Evolutionary conservation across 768 basidiomycete genomes (phyloP), one percentile per base, ranked within the genome.

Genomic region (Floccularia luteovirens): DNA sequence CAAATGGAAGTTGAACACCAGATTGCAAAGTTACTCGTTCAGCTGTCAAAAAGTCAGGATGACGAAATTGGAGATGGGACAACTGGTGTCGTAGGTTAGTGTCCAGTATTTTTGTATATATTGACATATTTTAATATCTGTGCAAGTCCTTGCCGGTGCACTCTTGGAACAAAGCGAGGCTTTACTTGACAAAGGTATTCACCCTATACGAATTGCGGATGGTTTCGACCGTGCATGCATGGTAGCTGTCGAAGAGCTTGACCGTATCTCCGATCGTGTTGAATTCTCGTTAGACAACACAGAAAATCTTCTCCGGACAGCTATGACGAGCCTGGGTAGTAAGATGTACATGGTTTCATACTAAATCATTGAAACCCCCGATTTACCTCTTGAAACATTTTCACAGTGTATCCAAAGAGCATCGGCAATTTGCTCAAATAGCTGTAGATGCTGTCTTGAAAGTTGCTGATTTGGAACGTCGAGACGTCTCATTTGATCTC

Each of bases 1-100:
- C 94, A 97, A 69, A 97, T 99, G 92, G 90, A 96, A 61, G 93
- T 98, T 38, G 94, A 98, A 55, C 94, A 99, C 58, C 94, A 94
- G 67, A 94, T 99, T 55, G 96, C 96, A 44, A 99, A 96, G 64
- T 76, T 99, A 32, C 76, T 99, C 24, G 96, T 99, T 1, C 88
- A 97, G 56, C 72, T 98, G 30, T 93, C 90, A 13, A 94, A 93
- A 70, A 91, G 88, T 58, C 96, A 99, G 67, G 96, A 99, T 60
- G 96, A 99, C 60, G 96, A 99, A 69, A 94, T 99, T 58, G 96
- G 96, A 19, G 96, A 99, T 64, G 96, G 96, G 44, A 98, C 96
- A 4, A 98, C 96, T 21, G 96, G 96, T 60, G 96, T 99, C 44
- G 96, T 98, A 47, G 93, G 93, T 94, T 57, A 55, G 90, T 76